Percentiles rank a stretch among this genome's conserved stretches.
phyloP scores from a whole-genome alignment of 2,329 filamentous ascomycete genomes.

The Neocatenulostroma microsporum region DNA sequence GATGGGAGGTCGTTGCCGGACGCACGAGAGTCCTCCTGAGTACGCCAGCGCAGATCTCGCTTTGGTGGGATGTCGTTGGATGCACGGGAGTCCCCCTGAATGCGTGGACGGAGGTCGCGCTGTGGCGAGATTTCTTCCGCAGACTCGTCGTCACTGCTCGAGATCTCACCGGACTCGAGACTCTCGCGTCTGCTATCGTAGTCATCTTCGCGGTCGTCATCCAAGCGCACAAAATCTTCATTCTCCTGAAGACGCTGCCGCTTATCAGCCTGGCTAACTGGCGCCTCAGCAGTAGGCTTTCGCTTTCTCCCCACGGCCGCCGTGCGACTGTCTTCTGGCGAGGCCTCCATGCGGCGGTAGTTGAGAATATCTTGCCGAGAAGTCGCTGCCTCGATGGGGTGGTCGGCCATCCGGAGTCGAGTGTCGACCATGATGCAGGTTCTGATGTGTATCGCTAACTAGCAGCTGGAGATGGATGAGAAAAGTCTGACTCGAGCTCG shows the following conservation, averaged over 20 bases:
- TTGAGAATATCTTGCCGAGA: conserved; percentile 2
- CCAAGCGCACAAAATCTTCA: conserved; percentile 4
- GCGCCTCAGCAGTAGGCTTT: neutral
- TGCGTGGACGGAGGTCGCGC: no score
- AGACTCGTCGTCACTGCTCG: no score
- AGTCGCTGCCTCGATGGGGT: neutral
- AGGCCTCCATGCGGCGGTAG: neutral
- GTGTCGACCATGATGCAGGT: neutral
- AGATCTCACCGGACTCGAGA: no score
- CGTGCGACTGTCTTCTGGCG: conserved; percentile 6
- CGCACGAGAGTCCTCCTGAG: conserved; percentile 11
- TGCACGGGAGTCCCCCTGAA: no score
- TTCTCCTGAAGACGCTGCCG: neutral
- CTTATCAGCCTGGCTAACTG: conserved; percentile 1
- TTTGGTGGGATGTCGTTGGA: no score
- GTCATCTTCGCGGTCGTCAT: conserved; percentile 1
- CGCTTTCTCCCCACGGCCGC: conserved; percentile 7
- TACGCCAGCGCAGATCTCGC: no score
- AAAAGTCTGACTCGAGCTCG: neutral
- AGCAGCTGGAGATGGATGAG: no score
- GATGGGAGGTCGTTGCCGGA: no score
- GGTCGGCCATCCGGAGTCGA: no score
- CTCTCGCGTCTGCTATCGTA: no score
- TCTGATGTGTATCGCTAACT: neutral
- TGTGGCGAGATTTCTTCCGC: no score